These are phyloP conservation scores for Cyberlindnera amylophila DNA, from an alignment of 805 yeast species.

Conservation along the genomic window DNA sequence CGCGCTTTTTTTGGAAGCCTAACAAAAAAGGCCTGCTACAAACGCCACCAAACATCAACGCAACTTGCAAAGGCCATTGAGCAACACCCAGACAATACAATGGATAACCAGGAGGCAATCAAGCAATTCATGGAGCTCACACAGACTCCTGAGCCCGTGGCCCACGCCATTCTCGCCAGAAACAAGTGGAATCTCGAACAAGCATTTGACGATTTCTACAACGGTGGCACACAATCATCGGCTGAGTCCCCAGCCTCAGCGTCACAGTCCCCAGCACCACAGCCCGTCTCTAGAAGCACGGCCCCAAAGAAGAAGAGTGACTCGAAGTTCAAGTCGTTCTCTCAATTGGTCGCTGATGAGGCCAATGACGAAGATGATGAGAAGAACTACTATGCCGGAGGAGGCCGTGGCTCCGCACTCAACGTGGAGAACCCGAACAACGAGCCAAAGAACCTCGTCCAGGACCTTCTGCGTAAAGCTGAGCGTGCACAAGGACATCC, in stretches of 20 bases:
- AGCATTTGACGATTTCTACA: constrained; percentile 34
- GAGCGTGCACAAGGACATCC: constrained; percentile 52
- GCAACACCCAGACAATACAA: no score
- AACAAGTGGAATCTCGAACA: constrained; percentile 28
- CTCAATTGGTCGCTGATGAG: constrained; percentile 35
- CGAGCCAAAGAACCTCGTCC: constrained; percentile 39
- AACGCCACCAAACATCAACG: no score
- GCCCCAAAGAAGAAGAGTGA: constrained; percentile 9
- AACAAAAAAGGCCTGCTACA: no score
- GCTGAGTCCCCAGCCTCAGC: constrained; percentile 2
- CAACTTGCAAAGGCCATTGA: no score
- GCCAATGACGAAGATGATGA: constrained; percentile 50
- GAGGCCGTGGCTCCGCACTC: constrained; percentile 69
- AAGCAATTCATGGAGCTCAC: constrained; percentile 20
- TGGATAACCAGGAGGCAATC: no score
- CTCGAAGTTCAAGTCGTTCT: constrained; percentile 37
- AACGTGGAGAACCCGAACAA: constrained; percentile 69
- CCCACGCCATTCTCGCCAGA: constrained; percentile 20
- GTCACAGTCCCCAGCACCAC: constrained; percentile 5
- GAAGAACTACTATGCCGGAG: constrained; percentile 61
- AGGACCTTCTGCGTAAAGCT: constrained; percentile 63
- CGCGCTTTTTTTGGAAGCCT: no score
- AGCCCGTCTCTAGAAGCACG: constrained; percentile 8
- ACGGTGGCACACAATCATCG: constrained; percentile 19
- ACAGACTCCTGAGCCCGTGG: constrained; percentile 21